A percentile compares a stretch with the other conserved stretches of the same genome.
Conservation (phyloP, 306 rosid species). For the Parietaria judaica region DNA sequence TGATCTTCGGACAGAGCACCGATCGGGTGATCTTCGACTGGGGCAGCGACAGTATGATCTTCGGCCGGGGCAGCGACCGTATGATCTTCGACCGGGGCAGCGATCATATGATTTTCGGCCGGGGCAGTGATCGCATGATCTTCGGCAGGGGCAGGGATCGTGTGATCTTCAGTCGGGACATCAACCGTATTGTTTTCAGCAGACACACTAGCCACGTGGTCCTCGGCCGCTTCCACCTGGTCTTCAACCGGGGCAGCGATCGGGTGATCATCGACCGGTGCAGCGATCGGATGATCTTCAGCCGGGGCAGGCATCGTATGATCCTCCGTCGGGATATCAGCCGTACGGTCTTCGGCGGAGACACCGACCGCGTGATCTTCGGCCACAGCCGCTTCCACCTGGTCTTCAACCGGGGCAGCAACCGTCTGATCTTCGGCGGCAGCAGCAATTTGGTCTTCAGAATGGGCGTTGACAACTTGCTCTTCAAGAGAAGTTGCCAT, state of each 20-base stretch:
- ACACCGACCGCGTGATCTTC: constrained; percentile 11
- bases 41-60: neutral
- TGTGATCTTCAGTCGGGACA: constrained; percentile 8
- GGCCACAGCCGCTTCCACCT: neutral
- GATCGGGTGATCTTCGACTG: neutral
- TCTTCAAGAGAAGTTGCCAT: constrained; percentile 4
- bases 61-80: neutral
- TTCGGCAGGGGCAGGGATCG: constrained; percentile 9
- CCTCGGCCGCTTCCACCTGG: neutral
- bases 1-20: neutral
- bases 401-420: constrained; percentile 12
- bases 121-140: constrained; percentile 5
- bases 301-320: neutral
- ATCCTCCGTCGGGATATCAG: neutral
- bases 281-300: neutral
- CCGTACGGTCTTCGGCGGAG: neutral
- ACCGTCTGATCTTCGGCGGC: neutral
- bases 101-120: constrained; percentile 10
- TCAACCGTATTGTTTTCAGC: neutral
- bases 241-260: constrained; percentile 10
- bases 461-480: neutral
- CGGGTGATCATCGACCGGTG: constrained; percentile 12
- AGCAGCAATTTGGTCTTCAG: neutral
- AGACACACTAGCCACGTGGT: too few species aligned
- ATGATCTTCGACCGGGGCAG: neutral